Base-by-base conservation (phyloP, 331 rosid species). In the Quercus phellos region DNA sequence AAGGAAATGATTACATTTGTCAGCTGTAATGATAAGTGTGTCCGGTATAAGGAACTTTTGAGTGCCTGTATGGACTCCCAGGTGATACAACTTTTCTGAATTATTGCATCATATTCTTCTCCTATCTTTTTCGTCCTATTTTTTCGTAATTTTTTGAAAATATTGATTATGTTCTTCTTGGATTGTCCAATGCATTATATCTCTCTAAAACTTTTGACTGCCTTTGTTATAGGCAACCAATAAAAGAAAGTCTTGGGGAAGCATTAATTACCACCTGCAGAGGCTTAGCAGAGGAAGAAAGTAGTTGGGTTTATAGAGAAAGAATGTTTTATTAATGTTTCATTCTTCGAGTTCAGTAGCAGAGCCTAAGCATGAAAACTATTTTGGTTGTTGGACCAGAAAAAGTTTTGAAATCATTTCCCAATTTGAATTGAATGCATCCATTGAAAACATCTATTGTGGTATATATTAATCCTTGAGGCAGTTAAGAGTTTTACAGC, bases 251-350 rank as follows among this genome's bases (percentile, higher is more conserved):
- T 79, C 92, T 56, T 81, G 86, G 96, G 96, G 97, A 69, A 90
- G 94, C 80, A 54, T 92, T 84, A 90, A 92, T 82, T 92, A 88
- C 84, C 96, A 92, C 72, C 74, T 92, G 84, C 97, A 92, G 86
- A 92, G 94, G 91, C 91, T 92, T 61, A 86, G 17, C 84, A 84
- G 85, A 74, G 96, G 96, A 88, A 88, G 91, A 82, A 90, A 92
- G 84, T 92, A 90, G 82, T 74, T 78, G 77, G 43, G 51, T 34
- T 66, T 34, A 1, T 1, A 32, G 34, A 1, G 30, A 32, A 4
- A 18, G 17, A 34, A 32, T 7, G 26, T 32, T 66, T 3, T 8
- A 30, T 22, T 7, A 0, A 0, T 3, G 70, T 60, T 13, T 3
- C 51, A 8, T 32, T 66, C 26, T 34, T 66, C 51, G 34, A 7